Evolutionary conservation across 1,284 basidiomycete species (phyloP).

Genomic region (Papiliotrema laurentii): DNA sequence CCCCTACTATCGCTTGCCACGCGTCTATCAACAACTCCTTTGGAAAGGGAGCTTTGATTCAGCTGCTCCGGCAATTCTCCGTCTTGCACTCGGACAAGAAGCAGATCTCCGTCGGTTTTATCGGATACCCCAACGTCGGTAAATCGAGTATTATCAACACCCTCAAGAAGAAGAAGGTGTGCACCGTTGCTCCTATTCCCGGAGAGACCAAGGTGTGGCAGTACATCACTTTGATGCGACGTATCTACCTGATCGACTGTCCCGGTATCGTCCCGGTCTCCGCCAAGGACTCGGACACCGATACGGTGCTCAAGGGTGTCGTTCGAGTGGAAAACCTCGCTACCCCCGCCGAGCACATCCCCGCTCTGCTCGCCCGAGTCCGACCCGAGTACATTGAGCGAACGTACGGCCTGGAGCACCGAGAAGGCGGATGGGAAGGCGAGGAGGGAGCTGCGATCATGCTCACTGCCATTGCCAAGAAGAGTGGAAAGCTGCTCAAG

Average conservation of each 20-base stretch:
- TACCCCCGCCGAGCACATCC: slow-evolving; percentile 90
- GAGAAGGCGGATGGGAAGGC: slow-evolving; percentile 54
- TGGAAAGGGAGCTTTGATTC: slow-evolving; percentile 96
- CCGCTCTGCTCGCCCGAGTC: slow-evolving; percentile 79
- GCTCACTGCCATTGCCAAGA: slow-evolving; percentile 77
- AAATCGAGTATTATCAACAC: slow-evolving; percentile 99
- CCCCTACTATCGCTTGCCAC: slow-evolving; percentile 96
- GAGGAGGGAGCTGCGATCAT: slow-evolving; percentile 64
- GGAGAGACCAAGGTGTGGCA: slow-evolving; percentile 99
- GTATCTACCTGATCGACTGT: slow-evolving; percentile 99
- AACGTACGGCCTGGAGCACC: slow-evolving; percentile 71
- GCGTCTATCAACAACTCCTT: slow-evolving; percentile 99
- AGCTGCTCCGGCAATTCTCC: slow-evolving; percentile 93
- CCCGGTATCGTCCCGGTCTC: slow-evolving; percentile 96
- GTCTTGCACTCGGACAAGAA: slow-evolving; percentile 98
- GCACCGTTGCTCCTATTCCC: slow-evolving; percentile 92
- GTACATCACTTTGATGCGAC: slow-evolving; percentile 92
- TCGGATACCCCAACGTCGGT: slow-evolving; percentile 98
- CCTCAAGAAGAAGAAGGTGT: slow-evolving; percentile 96
- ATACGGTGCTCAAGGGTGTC: slow-evolving; percentile 94
- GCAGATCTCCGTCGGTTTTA: slow-evolving; percentile 96
- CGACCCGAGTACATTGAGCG: slow-evolving; percentile 88
- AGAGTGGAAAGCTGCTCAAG: slow-evolving; percentile 87
- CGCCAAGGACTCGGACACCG: slow-evolving; percentile 80
- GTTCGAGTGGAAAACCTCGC: slow-evolving; percentile 93